These are phyloP conservation scores for Thraustochytrium sp. DNA, from an alignment of 352 stramenopile genomes.

Conservation along the genomic window DNA sequence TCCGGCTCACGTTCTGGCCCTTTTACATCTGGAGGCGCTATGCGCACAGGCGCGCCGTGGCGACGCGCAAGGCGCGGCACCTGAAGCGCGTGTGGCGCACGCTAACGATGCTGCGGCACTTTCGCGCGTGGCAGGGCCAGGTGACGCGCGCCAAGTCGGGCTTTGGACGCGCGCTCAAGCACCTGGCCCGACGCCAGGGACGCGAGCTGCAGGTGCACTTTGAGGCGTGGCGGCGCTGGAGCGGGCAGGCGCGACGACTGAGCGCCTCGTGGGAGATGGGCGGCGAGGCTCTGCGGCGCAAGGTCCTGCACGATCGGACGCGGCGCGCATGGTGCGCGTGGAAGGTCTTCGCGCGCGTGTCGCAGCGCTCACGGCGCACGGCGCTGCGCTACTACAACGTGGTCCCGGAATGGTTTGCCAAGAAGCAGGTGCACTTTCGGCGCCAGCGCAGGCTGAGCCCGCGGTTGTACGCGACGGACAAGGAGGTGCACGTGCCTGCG, in stretches of 20 bases:
- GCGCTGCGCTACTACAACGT: background rate
- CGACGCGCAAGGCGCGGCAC: constrained; percentile 60
- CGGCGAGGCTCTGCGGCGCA: background rate
- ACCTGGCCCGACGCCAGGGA: background rate
- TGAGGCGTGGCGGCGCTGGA: background rate
- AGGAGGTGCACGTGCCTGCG: background rate
- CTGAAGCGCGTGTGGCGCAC: constrained; percentile 58
- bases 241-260: background rate
- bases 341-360: background rate
- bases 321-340: background rate
- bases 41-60: constrained; percentile 64
- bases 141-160: background rate
- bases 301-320: background rate
- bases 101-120: constrained; percentile 61
- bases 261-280: background rate
- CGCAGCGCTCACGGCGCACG: background rate
- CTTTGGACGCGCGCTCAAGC: background rate
- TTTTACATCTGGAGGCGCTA: constrained; percentile 71
- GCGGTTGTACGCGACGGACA: background rate
- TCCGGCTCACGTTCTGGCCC: constrained; percentile 65
- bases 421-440: background rate
- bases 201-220: background rate
- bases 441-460: background rate
- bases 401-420: background rate
- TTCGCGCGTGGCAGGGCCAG: constrained; percentile 55